Conservation (phyloP, 2,329 filamentous ascomycete genomes). For the Magnaporthiopsis rhizophila region DNA sequence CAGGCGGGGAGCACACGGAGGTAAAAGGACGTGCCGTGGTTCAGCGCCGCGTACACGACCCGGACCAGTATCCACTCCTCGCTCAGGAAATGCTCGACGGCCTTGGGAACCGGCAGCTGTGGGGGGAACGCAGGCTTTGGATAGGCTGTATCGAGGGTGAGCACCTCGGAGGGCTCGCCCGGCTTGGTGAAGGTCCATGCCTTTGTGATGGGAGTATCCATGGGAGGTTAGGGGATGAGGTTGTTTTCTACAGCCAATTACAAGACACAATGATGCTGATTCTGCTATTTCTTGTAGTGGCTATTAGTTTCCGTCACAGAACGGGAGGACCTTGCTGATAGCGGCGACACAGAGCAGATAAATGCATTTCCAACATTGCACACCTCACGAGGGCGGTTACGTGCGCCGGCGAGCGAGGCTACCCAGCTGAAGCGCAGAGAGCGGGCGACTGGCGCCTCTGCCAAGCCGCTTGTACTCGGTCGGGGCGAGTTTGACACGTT, state of each 20-base stretch:
- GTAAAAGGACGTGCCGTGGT: conserved; percentile 27
- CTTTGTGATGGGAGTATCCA: background rate
- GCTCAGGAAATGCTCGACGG: conserved; percentile 8
- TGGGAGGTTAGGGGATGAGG: background rate
- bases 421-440: background rate
- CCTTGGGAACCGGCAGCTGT: conserved; percentile 7
- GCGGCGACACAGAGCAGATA: background rate
- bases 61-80: conserved; percentile 19
- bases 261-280: no score
- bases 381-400: background rate
- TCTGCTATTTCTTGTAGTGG: no score
- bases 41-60: conserved; percentile 26
- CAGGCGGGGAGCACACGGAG: conserved; percentile 22
- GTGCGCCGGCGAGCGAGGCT: background rate
- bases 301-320: no score
- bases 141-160: background rate
- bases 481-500: background rate
- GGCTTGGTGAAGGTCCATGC: background rate
- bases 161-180: background rate
- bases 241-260: no score
- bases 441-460: background rate
- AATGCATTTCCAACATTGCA: background rate
- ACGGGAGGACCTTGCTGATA: no score
- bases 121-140: background rate
- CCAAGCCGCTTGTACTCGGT: background rate